Percentiles rank a stretch among this genome's conserved stretches.
Conservation (phyloP, 208 protist genomes). For the Leishmania braziliensis region DNA sequence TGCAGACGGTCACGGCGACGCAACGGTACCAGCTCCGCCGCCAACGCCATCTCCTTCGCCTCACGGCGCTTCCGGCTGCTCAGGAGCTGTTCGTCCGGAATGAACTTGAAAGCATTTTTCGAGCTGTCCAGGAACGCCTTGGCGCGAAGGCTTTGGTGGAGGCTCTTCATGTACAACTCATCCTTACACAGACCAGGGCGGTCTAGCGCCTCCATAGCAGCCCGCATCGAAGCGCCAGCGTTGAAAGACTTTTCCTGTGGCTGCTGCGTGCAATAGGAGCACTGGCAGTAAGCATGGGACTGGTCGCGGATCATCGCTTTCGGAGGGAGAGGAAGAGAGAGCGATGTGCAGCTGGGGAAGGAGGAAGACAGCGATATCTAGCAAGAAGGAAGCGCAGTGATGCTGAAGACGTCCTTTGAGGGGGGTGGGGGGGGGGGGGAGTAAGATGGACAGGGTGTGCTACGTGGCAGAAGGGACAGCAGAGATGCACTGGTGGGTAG, state of each 20-base stretch:
- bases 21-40: slow-evolving; percentile 68
- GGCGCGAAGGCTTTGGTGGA: slow-evolving; percentile 56
- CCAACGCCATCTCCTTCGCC: slow-evolving; percentile 61
- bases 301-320: slow-evolving; percentile 76
- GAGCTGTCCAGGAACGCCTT: slow-evolving; percentile 65
- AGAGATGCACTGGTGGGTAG: background rate
- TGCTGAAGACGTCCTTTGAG: background rate
- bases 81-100: slow-evolving; percentile 81
- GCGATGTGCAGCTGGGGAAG: background rate
- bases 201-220: slow-evolving; percentile 40
- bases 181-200: slow-evolving; percentile 59
- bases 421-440: too few relatives aligned
- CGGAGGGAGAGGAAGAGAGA: background rate
- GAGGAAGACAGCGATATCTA: background rate
- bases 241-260: slow-evolving; percentile 28
- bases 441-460: background rate
- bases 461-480: background rate
- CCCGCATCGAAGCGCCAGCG: slow-evolving; percentile 29
- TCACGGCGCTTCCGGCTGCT: slow-evolving; percentile 72
- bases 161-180: slow-evolving; percentile 72
- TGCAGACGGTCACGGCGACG: slow-evolving; percentile 87
- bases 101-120: slow-evolving; percentile 72
- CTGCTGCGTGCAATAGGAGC: slow-evolving; percentile 66
- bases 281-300: slow-evolving; percentile 82
- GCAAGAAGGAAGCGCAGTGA: background rate